Base-by-base conservation (phyloP, 768 basidiomycete species). In the Leccinum barrowsii region DNA sequence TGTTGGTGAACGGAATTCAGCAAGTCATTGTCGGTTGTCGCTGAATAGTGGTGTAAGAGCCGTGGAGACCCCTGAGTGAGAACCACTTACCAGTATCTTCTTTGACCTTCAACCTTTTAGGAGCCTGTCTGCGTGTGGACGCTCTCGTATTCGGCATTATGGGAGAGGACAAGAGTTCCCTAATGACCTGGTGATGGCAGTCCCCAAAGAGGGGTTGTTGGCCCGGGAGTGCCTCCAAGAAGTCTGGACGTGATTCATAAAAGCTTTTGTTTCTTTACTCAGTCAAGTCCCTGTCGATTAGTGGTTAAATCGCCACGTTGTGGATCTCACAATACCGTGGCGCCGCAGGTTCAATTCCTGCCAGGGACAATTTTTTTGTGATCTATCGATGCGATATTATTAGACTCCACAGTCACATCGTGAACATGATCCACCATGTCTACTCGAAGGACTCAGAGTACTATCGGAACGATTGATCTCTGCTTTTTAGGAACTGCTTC, bases 401-500 rank as follows among this genome's bases (percentile, higher is more conserved):
- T 30, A 28, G 7, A 28, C 28, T 28, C 28, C 30, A 11, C 11
- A 30, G 30, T 30, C 11, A 30, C 4, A 34, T 34, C 12, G 13
- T 34, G 13, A 34, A 34, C 2, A 10, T n/a, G 40, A 42, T 42
- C 42, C 7, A 58, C 13, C 56, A 69, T 69, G 68, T 22, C 56
- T 47, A 7, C 50, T 4, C 72, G 66, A 47, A 65, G 32, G 44
- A 57, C 32, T 34, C 32, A 34, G 12, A 34, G 32, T 12, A 34
- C 32, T 12, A 34, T 74, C 26, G 71, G 70, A 21, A 53, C 79
- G 0, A 55, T 90, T 2, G 82, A 80, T 51, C 70, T 92, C 47
- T 90, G 86, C 7, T 92, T 92, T 68, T 78, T 92, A 22, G 90
- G 90, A 21, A 92, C 89, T 1, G 88, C 89, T 15, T 91, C 90